Evolutionary conservation across 83 land plant species (phyloP).

Genomic region (Diphasiastrum complanatum): DNA sequence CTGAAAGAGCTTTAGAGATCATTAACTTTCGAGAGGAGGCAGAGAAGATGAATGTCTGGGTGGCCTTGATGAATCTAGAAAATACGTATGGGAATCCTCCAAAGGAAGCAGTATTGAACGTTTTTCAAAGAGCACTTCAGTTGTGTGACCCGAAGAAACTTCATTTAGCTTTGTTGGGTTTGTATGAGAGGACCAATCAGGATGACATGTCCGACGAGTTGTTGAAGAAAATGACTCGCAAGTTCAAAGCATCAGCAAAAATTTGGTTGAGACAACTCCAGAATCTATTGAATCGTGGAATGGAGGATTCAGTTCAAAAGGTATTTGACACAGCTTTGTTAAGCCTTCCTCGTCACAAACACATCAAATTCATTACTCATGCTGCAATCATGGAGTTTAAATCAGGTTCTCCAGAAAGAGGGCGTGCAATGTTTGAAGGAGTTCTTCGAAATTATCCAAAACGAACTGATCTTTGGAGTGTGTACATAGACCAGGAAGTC

Average conservation of each 20-base stretch:
- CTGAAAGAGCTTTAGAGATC: constrained; percentile 94
- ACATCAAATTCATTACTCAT: constrained; percentile 75
- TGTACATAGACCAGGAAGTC: constrained; percentile 97
- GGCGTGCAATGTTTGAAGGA: constrained; percentile 74
- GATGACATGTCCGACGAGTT: constrained; percentile 78
- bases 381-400: constrained; percentile 83
- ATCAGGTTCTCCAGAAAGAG: constrained; percentile 75
- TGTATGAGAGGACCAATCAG: constrained; percentile 72
- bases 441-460: constrained; percentile 84
- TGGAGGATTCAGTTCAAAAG: constrained; percentile 47
- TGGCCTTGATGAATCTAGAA: constrained; percentile 86
- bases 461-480: constrained; percentile 90
- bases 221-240: constrained; percentile 72
- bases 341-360: constrained; percentile 76
- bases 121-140: constrained; percentile 73
- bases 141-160: constrained; percentile 81
- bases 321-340: constrained; percentile 57
- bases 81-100: constrained; percentile 78
- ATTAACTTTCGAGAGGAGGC: constrained; percentile 81
- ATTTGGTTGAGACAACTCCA: constrained; percentile 75
- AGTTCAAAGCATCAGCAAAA: constrained; percentile 77
- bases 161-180: constrained; percentile 69
- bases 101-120: constrained; percentile 69
- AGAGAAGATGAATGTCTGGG: constrained; percentile 89
- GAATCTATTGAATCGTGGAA: constrained; percentile 43